phyloP scores from a whole-genome alignment of 1,284 basidiomycete genomes.

The Ganoderma multipileum region DNA sequence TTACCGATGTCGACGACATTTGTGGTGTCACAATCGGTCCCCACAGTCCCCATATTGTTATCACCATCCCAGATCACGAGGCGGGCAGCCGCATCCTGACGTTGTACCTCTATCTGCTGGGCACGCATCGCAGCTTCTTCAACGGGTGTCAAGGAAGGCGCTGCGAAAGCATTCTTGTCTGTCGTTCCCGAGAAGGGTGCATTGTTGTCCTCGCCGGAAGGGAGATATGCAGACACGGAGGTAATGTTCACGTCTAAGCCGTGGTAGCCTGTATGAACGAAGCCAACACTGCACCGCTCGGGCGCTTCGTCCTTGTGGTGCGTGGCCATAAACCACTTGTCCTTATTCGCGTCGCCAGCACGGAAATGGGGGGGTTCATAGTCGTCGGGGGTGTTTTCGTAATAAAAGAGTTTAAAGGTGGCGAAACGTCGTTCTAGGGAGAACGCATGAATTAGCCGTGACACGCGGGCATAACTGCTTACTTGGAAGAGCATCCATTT shows the following conservation, averaged over 20 bases:
- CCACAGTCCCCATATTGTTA: slow-evolving; percentile 14
- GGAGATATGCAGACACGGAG: slow-evolving; percentile 76
- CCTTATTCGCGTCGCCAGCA: slow-evolving; percentile 67
- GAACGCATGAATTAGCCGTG: background rate
- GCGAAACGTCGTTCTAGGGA: slow-evolving; percentile 74
- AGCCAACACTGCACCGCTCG: slow-evolving; percentile 72
- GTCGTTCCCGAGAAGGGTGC: slow-evolving; percentile 62
- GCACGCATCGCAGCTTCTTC: slow-evolving; percentile 60
- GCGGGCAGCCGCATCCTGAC: slow-evolving; percentile 50
- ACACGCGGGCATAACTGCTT: slow-evolving; percentile 32
- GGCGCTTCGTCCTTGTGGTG: slow-evolving; percentile 72
- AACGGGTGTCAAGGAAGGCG: slow-evolving; percentile 54
- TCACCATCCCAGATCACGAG: slow-evolving; percentile 56
- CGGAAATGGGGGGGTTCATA: slow-evolving; percentile 82
- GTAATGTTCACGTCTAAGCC: slow-evolving; percentile 72
- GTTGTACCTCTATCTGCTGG: slow-evolving; percentile 63
- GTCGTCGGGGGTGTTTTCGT: slow-evolving; percentile 73
- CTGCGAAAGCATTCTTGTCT: slow-evolving; percentile 38
- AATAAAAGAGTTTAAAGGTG: slow-evolving; percentile 85
- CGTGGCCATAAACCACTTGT: slow-evolving; percentile 81
- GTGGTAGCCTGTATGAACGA: slow-evolving; percentile 73
- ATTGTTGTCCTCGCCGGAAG: slow-evolving; percentile 66
- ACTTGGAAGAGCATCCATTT: slow-evolving; percentile 82
- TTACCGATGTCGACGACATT: background rate
- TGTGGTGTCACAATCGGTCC: background rate